These are phyloP conservation scores for Nannochloropsis oceanica DNA, from an alignment of 108 stramenopile genomes.

Conservation along the genomic window DNA sequence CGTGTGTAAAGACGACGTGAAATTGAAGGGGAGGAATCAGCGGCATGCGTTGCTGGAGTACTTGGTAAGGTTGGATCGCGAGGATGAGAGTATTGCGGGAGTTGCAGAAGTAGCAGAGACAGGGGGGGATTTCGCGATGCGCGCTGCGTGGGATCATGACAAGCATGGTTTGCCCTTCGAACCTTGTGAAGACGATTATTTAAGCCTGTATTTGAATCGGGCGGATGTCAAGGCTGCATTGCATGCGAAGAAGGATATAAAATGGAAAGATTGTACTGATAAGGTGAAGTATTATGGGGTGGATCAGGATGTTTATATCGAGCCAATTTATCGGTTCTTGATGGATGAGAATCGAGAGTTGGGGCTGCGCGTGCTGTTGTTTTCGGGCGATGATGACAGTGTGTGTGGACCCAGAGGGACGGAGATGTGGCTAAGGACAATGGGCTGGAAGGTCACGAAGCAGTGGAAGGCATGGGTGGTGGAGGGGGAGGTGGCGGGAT, in stretches of 20 bases:
- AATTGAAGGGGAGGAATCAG: neutral
- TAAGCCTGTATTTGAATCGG: conserved; percentile 44
- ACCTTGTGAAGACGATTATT: conserved; percentile 44
- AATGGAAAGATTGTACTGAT: neutral
- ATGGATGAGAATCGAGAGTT: neutral
- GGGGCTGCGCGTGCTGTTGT: neutral
- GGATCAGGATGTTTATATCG: neutral
- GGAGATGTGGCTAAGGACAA: conserved; percentile 43
- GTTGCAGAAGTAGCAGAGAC: neutral
- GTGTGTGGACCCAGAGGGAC: conserved; percentile 43
- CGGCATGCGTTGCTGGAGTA: neutral
- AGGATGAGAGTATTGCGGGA: neutral
- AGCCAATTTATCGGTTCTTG: neutral
- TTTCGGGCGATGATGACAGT: neutral
- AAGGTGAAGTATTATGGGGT: neutral
- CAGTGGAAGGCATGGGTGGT: conserved; percentile 42
- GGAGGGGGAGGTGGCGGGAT: conserved; percentile 48
- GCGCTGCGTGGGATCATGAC: neutral
- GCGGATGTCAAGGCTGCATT: conserved; percentile 46
- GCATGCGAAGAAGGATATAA: conserved; percentile 30
- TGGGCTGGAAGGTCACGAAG: conserved; percentile 27
- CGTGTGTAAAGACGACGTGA: conserved; percentile 35
- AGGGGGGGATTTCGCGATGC: neutral
- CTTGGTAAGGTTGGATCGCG: neutral
- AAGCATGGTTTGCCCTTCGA: conserved; percentile 18